phyloP scores from a whole-genome alignment of 2,329 filamentous ascomycete species.

The Hypoxylon sp. region DNA sequence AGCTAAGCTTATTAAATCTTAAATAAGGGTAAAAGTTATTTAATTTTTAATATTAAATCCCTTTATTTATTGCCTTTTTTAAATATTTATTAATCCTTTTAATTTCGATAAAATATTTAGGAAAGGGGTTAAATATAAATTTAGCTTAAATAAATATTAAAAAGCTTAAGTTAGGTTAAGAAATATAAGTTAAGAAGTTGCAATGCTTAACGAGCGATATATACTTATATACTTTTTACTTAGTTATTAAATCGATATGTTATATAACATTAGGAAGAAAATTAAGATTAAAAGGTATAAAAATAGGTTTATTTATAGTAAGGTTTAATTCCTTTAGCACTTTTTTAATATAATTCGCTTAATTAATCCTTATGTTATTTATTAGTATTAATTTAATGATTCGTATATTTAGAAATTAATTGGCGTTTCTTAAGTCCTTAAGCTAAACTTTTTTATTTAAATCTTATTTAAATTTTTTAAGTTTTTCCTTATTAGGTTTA shows the following conservation, averaged over 20 bases:
- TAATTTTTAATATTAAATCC: no score
- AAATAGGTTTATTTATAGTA: background rate
- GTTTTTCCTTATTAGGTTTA: background rate
- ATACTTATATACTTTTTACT: no score
- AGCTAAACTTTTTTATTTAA: background rate
- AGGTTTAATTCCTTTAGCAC: background rate
- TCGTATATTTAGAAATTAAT: background rate
- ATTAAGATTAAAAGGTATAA: background rate
- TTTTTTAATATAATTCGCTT: background rate
- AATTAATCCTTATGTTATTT: background rate
- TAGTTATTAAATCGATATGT: background rate
- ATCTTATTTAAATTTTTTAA: background rate
- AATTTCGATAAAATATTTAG: no score
- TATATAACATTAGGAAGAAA: background rate
- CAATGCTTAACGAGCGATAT: no score
- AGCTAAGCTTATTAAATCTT: no score
- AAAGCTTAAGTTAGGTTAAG: no score
- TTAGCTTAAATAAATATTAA: no score
- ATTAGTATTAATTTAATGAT: background rate
- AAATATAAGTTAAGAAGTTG: no score
- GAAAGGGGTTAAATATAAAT: no score
- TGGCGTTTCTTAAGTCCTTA: background rate
- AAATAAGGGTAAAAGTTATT: no score
- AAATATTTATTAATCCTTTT: no score
- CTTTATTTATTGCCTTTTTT: no score